These are phyloP conservation scores for Spergularia bocconei DNA, from an alignment of 148 eudicot genomes.

Conservation along the genomic window DNA sequence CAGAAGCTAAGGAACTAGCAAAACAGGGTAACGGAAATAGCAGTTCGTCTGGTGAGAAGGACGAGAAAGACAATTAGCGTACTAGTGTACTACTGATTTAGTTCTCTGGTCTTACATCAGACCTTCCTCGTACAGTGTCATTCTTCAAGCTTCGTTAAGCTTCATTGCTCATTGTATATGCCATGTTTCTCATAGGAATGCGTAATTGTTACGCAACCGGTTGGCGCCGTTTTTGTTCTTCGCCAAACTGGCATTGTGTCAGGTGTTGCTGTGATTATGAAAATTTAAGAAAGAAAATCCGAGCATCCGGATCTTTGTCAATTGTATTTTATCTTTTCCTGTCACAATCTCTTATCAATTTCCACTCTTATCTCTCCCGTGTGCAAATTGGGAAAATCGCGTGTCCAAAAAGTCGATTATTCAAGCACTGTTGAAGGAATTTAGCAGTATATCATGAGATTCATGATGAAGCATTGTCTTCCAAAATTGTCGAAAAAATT, in stretches of 20 bases:
- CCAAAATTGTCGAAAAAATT: too few species aligned
- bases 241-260: slow-evolving; percentile 17
- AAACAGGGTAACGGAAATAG: slow-evolving; percentile 38
- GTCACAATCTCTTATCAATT: too few species aligned
- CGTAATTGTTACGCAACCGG: neutral
- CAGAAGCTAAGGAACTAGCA: slow-evolving; percentile 60
- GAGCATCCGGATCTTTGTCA: too few species aligned
- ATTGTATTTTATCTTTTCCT: too few species aligned
- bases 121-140: slow-evolving; percentile 10
- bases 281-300: too few species aligned
- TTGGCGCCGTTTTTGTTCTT: slow-evolving; percentile 20
- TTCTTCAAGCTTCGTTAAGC: slow-evolving; percentile 7
- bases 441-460: too few species aligned
- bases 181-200: neutral
- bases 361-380: too few species aligned
- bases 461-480: too few species aligned
- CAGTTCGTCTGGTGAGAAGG: slow-evolving; percentile 40
- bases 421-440: too few species aligned
- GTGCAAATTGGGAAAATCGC: too few species aligned
- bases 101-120: neutral
- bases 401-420: too few species aligned
- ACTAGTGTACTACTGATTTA: slow-evolving; percentile 6
- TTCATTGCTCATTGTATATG: slow-evolving; percentile 21
- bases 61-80: slow-evolving; percentile 38
- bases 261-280: neutral